These are phyloP conservation scores for Tricholoma matsutake DNA, from an alignment of 768 basidiomycete species.

Conservation along the genomic window DNA sequence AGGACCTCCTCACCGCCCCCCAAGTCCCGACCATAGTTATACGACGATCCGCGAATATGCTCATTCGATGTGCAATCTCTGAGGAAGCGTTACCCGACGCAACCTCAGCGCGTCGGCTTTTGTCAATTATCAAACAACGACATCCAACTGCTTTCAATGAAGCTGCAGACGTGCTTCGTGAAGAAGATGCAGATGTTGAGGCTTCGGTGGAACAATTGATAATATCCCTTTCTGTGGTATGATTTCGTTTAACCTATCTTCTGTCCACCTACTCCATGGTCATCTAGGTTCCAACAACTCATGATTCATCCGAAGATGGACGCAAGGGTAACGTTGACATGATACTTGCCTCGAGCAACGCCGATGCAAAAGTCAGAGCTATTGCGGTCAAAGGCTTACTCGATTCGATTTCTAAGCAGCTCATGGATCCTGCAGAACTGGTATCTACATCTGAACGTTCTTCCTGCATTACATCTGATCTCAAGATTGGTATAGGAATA, in stretches of 20 bases:
- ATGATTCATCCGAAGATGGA: not conserved
- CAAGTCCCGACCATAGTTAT: conserved; percentile 32
- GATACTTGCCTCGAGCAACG: conserved; percentile 55
- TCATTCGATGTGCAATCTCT: conserved; percentile 27
- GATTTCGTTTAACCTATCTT: conserved; percentile 8
- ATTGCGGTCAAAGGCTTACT: conserved; percentile 59
- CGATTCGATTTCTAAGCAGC: conserved; percentile 28
- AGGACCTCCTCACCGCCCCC: conserved; percentile 34
- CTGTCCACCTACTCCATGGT: not conserved
- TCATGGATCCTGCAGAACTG: conserved; percentile 35
- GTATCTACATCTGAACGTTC: conserved; percentile 28
- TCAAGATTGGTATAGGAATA: conserved; percentile 40
- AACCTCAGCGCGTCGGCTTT: conserved; percentile 35
- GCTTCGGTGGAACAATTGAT: conserved; percentile 52
- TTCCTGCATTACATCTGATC: not conserved
- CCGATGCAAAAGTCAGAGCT: conserved; percentile 58
- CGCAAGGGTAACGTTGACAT: conserved; percentile 32
- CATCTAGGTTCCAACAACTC: conserved; percentile 7
- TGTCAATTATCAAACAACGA: conserved; percentile 64
- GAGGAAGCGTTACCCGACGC: conserved; percentile 19
- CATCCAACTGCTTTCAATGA: conserved; percentile 49
- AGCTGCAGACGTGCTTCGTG: conserved; percentile 35
- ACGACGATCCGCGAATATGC: conserved; percentile 24
- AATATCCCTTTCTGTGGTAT: conserved; percentile 56
- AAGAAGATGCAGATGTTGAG: conserved; percentile 33